These are phyloP conservation scores for Neodidymelliopsis sp. DNA, from an alignment of 2,329 filamentous ascomycete species.

Conservation along the genomic window DNA sequence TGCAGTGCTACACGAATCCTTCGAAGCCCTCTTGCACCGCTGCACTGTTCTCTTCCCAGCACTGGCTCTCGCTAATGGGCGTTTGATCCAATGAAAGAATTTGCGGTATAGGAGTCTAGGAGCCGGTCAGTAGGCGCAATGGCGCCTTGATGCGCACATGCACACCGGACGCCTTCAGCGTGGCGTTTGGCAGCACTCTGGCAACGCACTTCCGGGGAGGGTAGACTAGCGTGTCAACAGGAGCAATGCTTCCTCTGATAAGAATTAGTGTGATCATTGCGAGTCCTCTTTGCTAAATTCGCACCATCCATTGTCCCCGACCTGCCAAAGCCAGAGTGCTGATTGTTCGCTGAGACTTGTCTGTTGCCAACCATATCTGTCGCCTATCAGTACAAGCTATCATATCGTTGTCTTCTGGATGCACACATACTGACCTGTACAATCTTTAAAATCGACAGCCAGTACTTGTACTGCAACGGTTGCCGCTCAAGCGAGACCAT, in stretches of 20 bases:
- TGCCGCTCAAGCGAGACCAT: conserved; percentile 27
- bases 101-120: conserved; percentile 24
- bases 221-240: conserved; percentile 30
- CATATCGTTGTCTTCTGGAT: conserved; percentile 4
- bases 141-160: conserved; percentile 33
- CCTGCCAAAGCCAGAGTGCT: background rate
- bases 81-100: conserved; percentile 34
- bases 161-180: conserved; percentile 43
- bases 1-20: conserved; percentile 42
- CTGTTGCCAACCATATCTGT: background rate
- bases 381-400: conserved; percentile 4
- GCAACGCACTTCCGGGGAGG: conserved; percentile 35
- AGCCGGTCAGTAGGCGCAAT: conserved; percentile 34
- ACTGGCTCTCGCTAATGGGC: conserved; percentile 25
- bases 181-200: conserved; percentile 43
- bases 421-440: conserved; percentile 30
- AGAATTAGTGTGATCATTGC: conserved; percentile 19
- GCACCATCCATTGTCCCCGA: background rate
- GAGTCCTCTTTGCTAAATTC: background rate
- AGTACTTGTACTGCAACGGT: conserved; percentile 23
- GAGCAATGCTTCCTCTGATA: conserved; percentile 27
- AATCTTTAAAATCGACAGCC: conserved; percentile 19
- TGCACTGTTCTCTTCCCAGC: conserved; percentile 29
- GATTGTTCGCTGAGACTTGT: background rate
- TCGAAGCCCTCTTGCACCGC: conserved; percentile 42